Conservation (phyloP, 2,329 filamentous ascomycete genomes). For the Zasmidium cellare region DNA sequence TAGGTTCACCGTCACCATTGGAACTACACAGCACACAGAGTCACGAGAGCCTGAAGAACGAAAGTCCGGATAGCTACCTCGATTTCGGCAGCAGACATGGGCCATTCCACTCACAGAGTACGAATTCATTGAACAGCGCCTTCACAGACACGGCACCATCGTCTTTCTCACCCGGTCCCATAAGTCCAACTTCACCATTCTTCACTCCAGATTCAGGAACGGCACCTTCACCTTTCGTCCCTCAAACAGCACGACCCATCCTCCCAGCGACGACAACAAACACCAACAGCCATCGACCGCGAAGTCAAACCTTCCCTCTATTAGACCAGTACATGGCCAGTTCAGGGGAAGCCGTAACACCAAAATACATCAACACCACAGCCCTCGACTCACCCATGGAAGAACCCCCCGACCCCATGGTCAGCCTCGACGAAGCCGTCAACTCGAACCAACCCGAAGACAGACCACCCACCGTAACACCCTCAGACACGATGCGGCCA, state of each 20-base stretch:
- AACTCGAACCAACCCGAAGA: slow-evolving; percentile 28
- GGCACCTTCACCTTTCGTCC: slow-evolving; percentile 63
- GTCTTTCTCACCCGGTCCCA: slow-evolving; percentile 66
- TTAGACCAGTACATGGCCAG: slow-evolving; percentile 61
- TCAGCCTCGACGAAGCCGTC: slow-evolving; percentile 44
- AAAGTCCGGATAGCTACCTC: slow-evolving; percentile 58
- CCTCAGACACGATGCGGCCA: slow-evolving; percentile 47
- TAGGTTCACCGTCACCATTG: slow-evolving; percentile 67
- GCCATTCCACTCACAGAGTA: slow-evolving; percentile 65
- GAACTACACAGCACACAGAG: slow-evolving; percentile 63
- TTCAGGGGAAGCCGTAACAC: slow-evolving; percentile 55
- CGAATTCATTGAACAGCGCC: slow-evolving; percentile 66
- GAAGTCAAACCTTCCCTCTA: slow-evolving; percentile 83
- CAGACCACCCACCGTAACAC: slow-evolving; percentile 28
- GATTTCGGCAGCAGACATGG: slow-evolving; percentile 63
- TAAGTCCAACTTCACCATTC: slow-evolving; percentile 75
- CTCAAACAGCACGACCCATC: slow-evolving; percentile 36
- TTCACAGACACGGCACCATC: slow-evolving; percentile 67
- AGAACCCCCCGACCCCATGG: slow-evolving; percentile 35
- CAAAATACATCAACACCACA: slow-evolving; percentile 52
- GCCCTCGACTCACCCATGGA: slow-evolving; percentile 38
- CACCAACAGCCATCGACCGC: slow-evolving; percentile 68
- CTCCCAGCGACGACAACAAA: slow-evolving; percentile 48
- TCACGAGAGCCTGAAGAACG: slow-evolving; percentile 66
- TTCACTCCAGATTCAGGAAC: slow-evolving; percentile 74